Conservation (phyloP, 164 flowering plant genomes). For the Malania oleifera region DNA sequence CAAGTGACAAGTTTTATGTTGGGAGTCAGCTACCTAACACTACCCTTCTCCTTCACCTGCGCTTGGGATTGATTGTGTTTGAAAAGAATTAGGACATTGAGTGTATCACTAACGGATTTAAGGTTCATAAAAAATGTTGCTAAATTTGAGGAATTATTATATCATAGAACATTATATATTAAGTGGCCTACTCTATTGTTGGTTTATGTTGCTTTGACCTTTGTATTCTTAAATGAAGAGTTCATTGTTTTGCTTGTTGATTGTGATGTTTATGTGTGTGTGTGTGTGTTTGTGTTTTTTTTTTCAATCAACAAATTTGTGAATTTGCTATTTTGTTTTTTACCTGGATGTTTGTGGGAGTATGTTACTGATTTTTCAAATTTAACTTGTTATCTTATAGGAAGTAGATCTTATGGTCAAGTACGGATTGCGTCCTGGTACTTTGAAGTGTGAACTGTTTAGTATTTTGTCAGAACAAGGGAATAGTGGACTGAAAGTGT, state of each 20-base stretch:
- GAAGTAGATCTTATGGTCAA: conserved; percentile 49
- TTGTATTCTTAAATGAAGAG: too few species aligned
- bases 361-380: background rate
- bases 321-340: background rate
- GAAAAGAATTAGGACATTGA: too few species aligned
- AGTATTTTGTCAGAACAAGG: conserved; percentile 60
- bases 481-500: conserved; percentile 61
- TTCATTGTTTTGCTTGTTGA: background rate
- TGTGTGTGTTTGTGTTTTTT: background rate
- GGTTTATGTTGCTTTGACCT: background rate
- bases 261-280: background rate
- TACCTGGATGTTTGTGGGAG: background rate
- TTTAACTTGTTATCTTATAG: conserved; percentile 30
- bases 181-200: too few species aligned
- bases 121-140: too few species aligned
- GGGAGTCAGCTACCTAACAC: too few species aligned
- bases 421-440: conserved; percentile 68
- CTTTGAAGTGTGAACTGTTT: conserved; percentile 80
- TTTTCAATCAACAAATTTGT: background rate
- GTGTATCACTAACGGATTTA: too few species aligned
- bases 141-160: too few species aligned
- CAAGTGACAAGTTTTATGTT: too few species aligned
- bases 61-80: too few species aligned
- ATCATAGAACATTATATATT: too few species aligned
- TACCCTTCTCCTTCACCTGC: too few species aligned